A percentile compares a stretch with the other conserved stretches of the same genome.
phyloP scores from a whole-genome alignment of 306 rosid species.

The Arachis stenosperma region DNA sequence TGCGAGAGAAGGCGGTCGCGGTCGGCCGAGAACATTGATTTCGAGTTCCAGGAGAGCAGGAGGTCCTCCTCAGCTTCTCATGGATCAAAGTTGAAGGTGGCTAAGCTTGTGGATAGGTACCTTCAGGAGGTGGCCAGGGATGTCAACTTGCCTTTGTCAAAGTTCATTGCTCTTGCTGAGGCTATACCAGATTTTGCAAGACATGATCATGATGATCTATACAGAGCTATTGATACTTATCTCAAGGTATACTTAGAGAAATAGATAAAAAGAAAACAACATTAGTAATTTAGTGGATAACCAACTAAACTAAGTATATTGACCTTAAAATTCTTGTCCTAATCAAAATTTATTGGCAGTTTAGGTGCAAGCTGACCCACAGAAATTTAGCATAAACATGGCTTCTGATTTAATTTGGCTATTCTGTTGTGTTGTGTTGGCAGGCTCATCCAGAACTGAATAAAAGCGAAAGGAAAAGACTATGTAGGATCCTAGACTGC shows the following conservation, averaged over 20 bases:
- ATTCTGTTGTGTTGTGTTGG: conserved; percentile 13
- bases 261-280: too few species aligned
- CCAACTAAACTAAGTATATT: too few species aligned
- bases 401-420: too few species aligned
- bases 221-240: conserved; percentile 78
- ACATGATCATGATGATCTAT: conserved; percentile 84
- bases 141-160: conserved; percentile 66
- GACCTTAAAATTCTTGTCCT: too few species aligned
- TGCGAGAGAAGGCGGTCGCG: conserved; percentile 33
- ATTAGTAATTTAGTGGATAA: too few species aligned
- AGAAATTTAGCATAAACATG: too few species aligned
- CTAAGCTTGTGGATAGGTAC: conserved; percentile 75
- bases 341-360: too few species aligned
- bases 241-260: conserved; percentile 61
- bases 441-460: conserved; percentile 83
- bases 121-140: conserved; percentile 76
- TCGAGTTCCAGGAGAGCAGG: conserved; percentile 36
- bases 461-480: conserved; percentile 85
- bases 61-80: conserved; percentile 39
- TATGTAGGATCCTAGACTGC: conserved; percentile 80
- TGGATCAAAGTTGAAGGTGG: conserved; percentile 63
- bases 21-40: conserved; percentile 28
- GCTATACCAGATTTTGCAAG: conserved; percentile 79
- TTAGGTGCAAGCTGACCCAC: too few species aligned
- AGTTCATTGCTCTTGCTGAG: conserved; percentile 71